Evolutionary conservation across 305 asterid species (phyloP).

Genomic region (Ilex paraguariensis): DNA sequence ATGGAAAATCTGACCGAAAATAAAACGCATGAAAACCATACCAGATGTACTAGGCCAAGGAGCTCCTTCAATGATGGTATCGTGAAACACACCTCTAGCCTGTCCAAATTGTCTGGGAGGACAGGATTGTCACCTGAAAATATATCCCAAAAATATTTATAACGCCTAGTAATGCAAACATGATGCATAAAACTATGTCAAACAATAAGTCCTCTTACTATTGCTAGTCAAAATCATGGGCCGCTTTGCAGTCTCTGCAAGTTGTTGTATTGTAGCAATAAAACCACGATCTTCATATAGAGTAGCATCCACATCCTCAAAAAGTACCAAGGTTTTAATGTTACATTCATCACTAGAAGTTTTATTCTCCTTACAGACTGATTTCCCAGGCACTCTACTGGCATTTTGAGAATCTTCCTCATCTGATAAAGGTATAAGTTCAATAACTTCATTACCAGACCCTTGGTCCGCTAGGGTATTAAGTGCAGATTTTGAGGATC

Average conservation of each 20-base stretch:
- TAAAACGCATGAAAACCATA: constrained; percentile 23
- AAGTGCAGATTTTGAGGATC: constrained; percentile 25
- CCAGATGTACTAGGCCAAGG: constrained; percentile 51
- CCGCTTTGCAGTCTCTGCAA: constrained; percentile 84
- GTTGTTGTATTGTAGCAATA: constrained; percentile 76
- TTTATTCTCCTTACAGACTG: constrained; percentile 28
- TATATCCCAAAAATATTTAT: constrained; percentile 19
- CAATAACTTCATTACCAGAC: constrained; percentile 46
- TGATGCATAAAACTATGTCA: constrained; percentile 13
- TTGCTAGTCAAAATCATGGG: constrained; percentile 97
- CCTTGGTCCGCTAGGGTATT: constrained; percentile 22
- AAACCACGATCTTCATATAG: constrained; percentile 86
- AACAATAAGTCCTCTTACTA: constrained; percentile 50
- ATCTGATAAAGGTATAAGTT: constrained; percentile 36
- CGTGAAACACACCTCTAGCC: constrained; percentile 60
- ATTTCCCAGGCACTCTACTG: constrained; percentile 22
- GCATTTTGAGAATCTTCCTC: constrained; percentile 43
- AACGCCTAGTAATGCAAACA: constrained; percentile 15
- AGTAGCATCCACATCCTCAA: constrained; percentile 92
- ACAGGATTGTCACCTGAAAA: constrained; percentile 57
- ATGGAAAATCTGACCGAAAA: constrained; percentile 4
- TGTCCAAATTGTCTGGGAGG: constrained; percentile 78
- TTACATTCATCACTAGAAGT: constrained; percentile 33
- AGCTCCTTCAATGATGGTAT: constrained; percentile 66
- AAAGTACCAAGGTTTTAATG: constrained; percentile 71